Base-by-base conservation (phyloP, 148 eudicot species). In the Rhododendron kiyosumense region DNA sequence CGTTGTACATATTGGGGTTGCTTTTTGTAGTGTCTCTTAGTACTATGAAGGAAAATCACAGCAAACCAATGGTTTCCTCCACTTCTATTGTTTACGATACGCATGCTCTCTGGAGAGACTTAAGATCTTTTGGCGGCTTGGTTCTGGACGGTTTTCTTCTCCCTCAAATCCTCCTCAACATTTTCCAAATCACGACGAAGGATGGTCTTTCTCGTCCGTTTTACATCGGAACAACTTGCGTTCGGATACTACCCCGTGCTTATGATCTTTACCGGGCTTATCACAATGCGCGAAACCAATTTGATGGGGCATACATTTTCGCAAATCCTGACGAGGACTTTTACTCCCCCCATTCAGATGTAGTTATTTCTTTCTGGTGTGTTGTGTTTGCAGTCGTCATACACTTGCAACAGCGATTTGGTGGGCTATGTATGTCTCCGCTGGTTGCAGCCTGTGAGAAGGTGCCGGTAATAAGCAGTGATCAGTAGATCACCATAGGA, bases 171-270 rank as follows among this genome's bases (percentile, higher is more conserved):
- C 43, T 88, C 28, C 84, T 87, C 63, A 87, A 87, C 81, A 41
- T 84, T 18, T 71, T 87, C 34, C 86, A 74, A 54, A 84, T 28
- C 26, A 54, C 89, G 10, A 85, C 14, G 13, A 86, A 84, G 32
- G 86, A 73, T 30, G 87, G 89, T 51, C 89, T 91, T 28, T 79
- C 89, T 57, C 87, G 43, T 79, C 79, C 88, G 0, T 91, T 91
- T 36, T 89, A 89, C 82, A 59, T 89, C 1, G 93, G 93, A 43
- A 91, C 89, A 14, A 88, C 90, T 3, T 79, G 88, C 34, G 86
- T 89, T 83, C 91, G 90, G 11, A 41, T 87, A 28, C 73, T 88
- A 2, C 90, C 93, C 4, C 93, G 81, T 54, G 91, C 69, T 1
- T 91, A 91, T 81, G 91, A 91, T 80, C 87, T 78, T 65, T 91